These are phyloP conservation scores for Colletotrichum tamarilloi DNA, from an alignment of 2,329 filamentous ascomycete species.

Conservation along the genomic window DNA sequence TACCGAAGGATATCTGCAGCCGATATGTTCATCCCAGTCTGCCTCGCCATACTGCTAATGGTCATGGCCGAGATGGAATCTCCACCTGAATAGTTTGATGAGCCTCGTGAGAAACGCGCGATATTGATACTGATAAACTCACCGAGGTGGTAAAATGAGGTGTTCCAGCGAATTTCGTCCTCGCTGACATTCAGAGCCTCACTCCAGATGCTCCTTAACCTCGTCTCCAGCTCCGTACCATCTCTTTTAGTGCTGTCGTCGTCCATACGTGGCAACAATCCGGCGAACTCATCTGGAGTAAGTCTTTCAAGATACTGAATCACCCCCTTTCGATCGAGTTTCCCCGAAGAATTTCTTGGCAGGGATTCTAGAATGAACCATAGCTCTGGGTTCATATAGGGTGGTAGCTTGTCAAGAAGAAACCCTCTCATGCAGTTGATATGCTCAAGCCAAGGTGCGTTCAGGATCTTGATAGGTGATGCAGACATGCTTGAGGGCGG, in stretches of 20 bases:
- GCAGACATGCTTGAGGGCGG: neutral
- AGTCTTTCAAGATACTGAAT: neutral
- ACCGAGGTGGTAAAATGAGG: conserved; percentile 24
- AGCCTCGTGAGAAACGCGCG: too few relatives aligned
- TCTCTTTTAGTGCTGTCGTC: neutral
- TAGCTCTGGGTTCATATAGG: conserved; percentile 59
- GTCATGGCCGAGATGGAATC: conserved; percentile 26
- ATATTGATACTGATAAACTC: too few relatives aligned
- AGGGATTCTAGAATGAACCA: conserved; percentile 56
- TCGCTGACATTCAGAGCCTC: conserved; percentile 5
- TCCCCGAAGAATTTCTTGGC: conserved; percentile 58
- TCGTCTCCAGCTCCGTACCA: neutral
- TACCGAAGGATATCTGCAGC: conserved; percentile 5
- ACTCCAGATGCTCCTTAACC: conserved; percentile 2
- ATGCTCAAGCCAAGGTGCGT: neutral
- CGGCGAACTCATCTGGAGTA: neutral
- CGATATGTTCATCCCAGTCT: neutral
- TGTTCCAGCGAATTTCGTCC: conserved; percentile 10
- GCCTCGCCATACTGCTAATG: conserved; percentile 17
- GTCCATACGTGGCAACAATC: neutral
- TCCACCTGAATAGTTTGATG: neutral
- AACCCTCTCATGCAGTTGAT: neutral
- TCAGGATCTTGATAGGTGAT: neutral
- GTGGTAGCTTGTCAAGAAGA: conserved; percentile 44
- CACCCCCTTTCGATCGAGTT: conserved; percentile 58